Base-by-base conservation (phyloP, 164 flowering plant genomes). In the Aristolochia fimbriata region DNA sequence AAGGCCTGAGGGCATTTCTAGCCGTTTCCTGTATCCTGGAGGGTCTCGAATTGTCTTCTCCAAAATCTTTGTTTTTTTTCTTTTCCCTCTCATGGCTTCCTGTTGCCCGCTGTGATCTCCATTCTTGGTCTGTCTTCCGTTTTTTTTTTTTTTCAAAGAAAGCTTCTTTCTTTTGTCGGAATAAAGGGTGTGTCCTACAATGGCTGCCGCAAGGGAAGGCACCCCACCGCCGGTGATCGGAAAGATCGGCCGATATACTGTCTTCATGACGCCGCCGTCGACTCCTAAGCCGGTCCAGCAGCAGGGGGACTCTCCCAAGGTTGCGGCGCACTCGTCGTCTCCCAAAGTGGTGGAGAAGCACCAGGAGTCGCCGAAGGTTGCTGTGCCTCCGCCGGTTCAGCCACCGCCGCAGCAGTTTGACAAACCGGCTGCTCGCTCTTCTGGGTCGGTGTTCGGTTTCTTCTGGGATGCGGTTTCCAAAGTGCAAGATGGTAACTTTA, bases 241-340 rank as follows among this genome's bases (percentile, higher is more conserved):
- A 16, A 89, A 89, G 74, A 86, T 78, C 62, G 98, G 98, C 15
- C 83, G 94, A 1, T 92, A 92, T 83, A 92, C 97, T 6, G 98
- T 92, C 61, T 89, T 92, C 76, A 65, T 92, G 51, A 92, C 96
- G 10, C 97, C 96, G 12, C 96, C 95, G 12, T n/a, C 87, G 10
- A 81, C 91, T 3, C 88, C 91, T 10, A 76, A 73, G 51, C 79
- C 60, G 43, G 57, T 56, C 43, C 54, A 60, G 50, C 19, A 58
- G 37, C 49, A 25, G 6, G 37, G 54, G 17, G 65, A 57, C 4
- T 51, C 66, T 11, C 50, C 68, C 19, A 63, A 33, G 46, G 41
- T 49, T 45, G 62, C 21, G 21, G 43, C 49, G 43, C 19, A 6
- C 46, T 37, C 95, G 9, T n/a, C 87, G 10, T 80, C 91, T 5